Evolutionary conservation across 768 basidiomycete species (phyloP).

Genomic region (Rhodotorula toruloides): DNA sequence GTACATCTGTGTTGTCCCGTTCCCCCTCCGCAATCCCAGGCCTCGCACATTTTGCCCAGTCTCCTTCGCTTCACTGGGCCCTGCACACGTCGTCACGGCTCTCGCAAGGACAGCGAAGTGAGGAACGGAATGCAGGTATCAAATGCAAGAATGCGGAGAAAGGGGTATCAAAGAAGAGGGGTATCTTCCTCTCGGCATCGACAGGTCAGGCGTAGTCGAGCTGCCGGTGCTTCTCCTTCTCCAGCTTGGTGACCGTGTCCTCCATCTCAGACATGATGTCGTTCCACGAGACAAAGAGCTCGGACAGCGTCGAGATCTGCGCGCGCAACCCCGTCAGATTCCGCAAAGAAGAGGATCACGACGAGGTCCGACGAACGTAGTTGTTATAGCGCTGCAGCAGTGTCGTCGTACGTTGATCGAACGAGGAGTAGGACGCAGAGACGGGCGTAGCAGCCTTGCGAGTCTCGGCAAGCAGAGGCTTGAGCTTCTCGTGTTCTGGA

Average conservation of each 20-base stretch:
- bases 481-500: slow-evolving; percentile 28
- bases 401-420: slow-evolving; percentile 16
- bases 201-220: slow-evolving; percentile 4
- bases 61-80: no score
- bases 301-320: slow-evolving; percentile 39
- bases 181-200: no score
- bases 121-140: no score
- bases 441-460: slow-evolving; percentile 27
- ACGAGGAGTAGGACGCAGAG: slow-evolving; percentile 20
- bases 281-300: slow-evolving; percentile 40
- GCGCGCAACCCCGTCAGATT: neutral
- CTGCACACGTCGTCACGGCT: no score
- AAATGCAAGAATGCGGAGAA: no score
- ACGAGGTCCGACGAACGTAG: no score
- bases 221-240: slow-evolving; percentile 11
- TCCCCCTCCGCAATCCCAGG: no score
- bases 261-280: slow-evolving; percentile 33
- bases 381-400: slow-evolving; percentile 30
- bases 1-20: no score
- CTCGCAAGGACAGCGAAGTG: no score
- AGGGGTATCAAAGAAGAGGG: no score
- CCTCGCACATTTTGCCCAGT: no score
- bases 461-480: slow-evolving; percentile 9
- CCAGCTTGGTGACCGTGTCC: slow-evolving; percentile 22
- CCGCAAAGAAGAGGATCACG: no score